Evolutionary conservation across 2,329 filamentous ascomycete genomes (phyloP).

Genomic region (Periconia macrospinosa): DNA sequence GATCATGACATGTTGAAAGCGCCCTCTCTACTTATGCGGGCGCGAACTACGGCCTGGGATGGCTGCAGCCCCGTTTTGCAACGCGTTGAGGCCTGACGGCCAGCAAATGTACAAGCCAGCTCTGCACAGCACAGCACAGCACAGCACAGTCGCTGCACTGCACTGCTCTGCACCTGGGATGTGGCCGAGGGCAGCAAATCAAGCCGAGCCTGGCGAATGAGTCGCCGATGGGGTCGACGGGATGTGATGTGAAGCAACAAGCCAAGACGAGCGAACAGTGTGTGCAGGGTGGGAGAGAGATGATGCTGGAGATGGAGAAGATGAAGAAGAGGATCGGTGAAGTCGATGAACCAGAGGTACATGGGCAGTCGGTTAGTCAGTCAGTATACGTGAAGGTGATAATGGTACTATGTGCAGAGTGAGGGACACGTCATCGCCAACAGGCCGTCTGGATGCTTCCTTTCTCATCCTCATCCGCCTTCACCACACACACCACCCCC

Average conservation of each 20-base stretch:
- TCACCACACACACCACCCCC: too few relatives aligned
- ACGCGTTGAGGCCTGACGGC: slow-evolving; percentile 33
- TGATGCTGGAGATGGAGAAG: slow-evolving; percentile 27
- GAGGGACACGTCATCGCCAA: slow-evolving; percentile 38
- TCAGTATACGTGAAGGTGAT: slow-evolving; percentile 9
- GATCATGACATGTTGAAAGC: slow-evolving; percentile 24
- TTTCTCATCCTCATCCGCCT: too few relatives aligned
- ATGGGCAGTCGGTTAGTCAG: too few relatives aligned
- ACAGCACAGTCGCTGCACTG: slow-evolving; percentile 12
- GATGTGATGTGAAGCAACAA: too few relatives aligned
- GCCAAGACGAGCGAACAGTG: too few relatives aligned
- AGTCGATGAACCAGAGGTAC: too few relatives aligned
- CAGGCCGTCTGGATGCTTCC: too few relatives aligned
- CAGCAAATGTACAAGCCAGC: slow-evolving; percentile 4
- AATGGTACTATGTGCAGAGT: slow-evolving; percentile 21
- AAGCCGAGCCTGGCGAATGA: too few relatives aligned
- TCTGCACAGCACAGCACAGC: slow-evolving; percentile 30
- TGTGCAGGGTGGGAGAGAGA: too few relatives aligned
- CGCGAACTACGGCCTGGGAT: slow-evolving; percentile 13
- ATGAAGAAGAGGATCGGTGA: slow-evolving; percentile 18
- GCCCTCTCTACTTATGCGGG: slow-evolving; percentile 12
- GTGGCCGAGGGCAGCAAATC: too few relatives aligned
- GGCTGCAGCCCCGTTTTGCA: slow-evolving; percentile 33
- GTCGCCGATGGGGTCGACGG: too few relatives aligned
- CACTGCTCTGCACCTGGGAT: too few relatives aligned